Evolutionary conservation across 306 rosid genomes (phyloP), one percentile per base, ranked within the genome.

Genomic region (Luffa acutangula): DNA sequence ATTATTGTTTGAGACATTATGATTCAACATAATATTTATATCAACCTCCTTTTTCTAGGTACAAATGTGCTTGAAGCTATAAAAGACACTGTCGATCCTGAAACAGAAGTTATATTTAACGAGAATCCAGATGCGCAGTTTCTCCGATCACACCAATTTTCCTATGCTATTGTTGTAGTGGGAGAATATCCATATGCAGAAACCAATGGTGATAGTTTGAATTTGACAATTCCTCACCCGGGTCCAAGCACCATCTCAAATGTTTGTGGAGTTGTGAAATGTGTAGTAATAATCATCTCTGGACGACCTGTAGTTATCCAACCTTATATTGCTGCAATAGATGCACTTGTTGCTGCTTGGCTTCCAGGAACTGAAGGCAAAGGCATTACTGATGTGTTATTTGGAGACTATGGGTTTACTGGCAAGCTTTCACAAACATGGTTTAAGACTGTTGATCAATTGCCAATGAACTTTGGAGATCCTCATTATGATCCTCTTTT

Each of bases 151-250:
- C 64, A 77, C 10, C 10, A 37, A 1, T 77, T 82, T 64, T 37
- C 85, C 0, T 82, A 82, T 17, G 86, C 86, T 79, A 77, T 85
- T 4, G 84, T 82, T 33, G 82, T 85, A 39, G 85, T 85, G 1
- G 88, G 88, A 82, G 88, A 85, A 53, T 46, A 31, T 1, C 82
- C 88, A 12, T 82, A 85, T 46, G 88, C 88, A 8, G 88, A 85
- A 69, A 82, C 82, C 12, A 9, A 21, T 17, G 88, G 66, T 3
- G 66, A 59, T 4, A 59, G 66, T 39, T 59, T 59, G 62, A 56
- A 56, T n/a, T 56, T 56, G 62, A 56, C 62, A n/a, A 56, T 56
- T 7, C 62, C 62, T 8, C 11, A 56, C 11, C 62, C 62, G 0
- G 62, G 62, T 7, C 62, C 62, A 56, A 56, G 33, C 62, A 56